These are phyloP conservation scores for Axilococcus clingmanii DNA, from an alignment of 139 green algal genomes.

Conservation along the genomic window DNA sequence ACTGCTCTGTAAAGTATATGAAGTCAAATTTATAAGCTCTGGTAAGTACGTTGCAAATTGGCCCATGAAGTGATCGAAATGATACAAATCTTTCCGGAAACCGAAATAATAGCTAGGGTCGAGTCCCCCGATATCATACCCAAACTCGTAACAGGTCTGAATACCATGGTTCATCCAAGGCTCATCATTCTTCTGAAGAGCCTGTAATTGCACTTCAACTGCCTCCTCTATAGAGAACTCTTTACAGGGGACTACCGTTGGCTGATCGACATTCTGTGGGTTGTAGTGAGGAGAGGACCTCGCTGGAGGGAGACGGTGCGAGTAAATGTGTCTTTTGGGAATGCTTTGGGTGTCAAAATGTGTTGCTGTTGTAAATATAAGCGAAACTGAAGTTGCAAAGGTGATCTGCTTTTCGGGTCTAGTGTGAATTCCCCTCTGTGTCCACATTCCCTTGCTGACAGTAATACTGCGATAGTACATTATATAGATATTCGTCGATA, in stretches of 20 bases:
- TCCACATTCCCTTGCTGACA: no score
- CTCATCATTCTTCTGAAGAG: slow-evolving; percentile 30
- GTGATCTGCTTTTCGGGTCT: no score
- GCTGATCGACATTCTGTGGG: slow-evolving; percentile 39
- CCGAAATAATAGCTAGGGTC: slow-evolving; percentile 45
- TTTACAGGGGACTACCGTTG: slow-evolving; percentile 23
- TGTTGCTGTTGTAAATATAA: neutral
- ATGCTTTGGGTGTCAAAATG: neutral
- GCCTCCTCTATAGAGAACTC: slow-evolving; percentile 23
- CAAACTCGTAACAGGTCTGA: slow-evolving; percentile 68
- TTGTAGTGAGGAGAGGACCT: slow-evolving; percentile 24
- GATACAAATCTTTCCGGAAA: slow-evolving; percentile 23
- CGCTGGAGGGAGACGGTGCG: no score
- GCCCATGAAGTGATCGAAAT: slow-evolving; percentile 59
- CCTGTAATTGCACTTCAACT: slow-evolving; percentile 34
- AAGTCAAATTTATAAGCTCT: slow-evolving; percentile 23
- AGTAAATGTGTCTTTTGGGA: neutral
- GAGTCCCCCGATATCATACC: slow-evolving; percentile 56
- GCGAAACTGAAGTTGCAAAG: no score
- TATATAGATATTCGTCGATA: no score
- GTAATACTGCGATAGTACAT: no score
- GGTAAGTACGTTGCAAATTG: slow-evolving; percentile 28
- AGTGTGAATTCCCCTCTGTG: no score
- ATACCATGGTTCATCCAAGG: slow-evolving; percentile 58
- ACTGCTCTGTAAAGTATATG: slow-evolving; percentile 8